Evolutionary conservation across 176 grass and related monocot genomes (phyloP).

Genomic region (Musa schizocarpa): DNA sequence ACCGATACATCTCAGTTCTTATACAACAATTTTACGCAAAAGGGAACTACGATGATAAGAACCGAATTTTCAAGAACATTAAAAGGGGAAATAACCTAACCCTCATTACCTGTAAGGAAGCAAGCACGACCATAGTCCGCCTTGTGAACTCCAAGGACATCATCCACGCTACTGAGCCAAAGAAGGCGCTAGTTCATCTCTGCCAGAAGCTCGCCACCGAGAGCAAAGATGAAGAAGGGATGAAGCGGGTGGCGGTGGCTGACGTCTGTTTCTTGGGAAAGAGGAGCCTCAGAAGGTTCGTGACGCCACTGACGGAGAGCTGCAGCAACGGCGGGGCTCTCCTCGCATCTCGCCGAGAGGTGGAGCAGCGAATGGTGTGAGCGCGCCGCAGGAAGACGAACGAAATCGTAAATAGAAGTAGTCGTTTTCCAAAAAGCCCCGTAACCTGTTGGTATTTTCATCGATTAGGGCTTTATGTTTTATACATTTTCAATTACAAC

Average conservation of each 20-base stretch:
- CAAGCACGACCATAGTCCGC: slow-evolving; percentile 62
- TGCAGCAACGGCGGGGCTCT: slow-evolving; percentile 25
- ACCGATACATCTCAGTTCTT: not conserved
- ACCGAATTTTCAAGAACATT: not conserved
- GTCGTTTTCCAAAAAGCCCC: too few relatives aligned
- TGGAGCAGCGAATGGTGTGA: slow-evolving; percentile 6
- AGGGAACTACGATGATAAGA: not conserved
- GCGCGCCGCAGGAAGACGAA: not conserved
- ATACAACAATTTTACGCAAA: not conserved
- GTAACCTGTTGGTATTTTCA: too few relatives aligned
- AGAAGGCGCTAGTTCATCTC: not conserved
- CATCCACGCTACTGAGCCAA: slow-evolving; percentile 34
- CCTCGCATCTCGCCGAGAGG: not conserved
- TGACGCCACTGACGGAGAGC: slow-evolving; percentile 31
- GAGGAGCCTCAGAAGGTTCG: slow-evolving; percentile 56
- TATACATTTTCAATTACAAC: too few relatives aligned
- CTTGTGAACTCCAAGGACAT: slow-evolving; percentile 45
- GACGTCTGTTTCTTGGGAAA: slow-evolving; percentile 42
- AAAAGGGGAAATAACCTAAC: not conserved
- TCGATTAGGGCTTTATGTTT: too few relatives aligned
- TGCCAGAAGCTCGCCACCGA: not conserved
- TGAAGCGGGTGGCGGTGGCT: not conserved
- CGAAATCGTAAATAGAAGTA: too few relatives aligned
- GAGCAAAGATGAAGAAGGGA: not conserved
- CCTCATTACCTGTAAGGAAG: slow-evolving; percentile 62